Conservation (phyloP, 2,329 filamentous ascomycete species). For the Xylariaceae sp. region DNA sequence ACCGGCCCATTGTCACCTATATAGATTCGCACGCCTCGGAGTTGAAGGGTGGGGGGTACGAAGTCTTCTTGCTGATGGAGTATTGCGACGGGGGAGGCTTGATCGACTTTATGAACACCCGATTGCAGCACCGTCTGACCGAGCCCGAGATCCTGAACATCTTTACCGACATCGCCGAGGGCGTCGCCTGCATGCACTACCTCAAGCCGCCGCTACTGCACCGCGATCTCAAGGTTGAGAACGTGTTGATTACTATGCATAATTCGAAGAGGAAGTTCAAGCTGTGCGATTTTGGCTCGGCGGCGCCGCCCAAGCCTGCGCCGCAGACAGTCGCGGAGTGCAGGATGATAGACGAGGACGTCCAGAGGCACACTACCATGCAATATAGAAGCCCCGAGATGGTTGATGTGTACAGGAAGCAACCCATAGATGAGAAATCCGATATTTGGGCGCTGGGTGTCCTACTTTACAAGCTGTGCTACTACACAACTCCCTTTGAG, state of each 20-base stretch:
- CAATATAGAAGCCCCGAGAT: slow-evolving; percentile 98
- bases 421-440: slow-evolving; percentile 96
- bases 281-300: slow-evolving; percentile 95
- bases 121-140: slow-evolving; percentile 89
- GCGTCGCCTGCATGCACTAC: slow-evolving; percentile 98
- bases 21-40: slow-evolving; percentile 98
- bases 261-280: slow-evolving; percentile 75
- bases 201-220: slow-evolving; percentile 89
- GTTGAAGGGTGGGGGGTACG: slow-evolving; percentile 85
- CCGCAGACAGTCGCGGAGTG: slow-evolving; percentile 85
- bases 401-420: slow-evolving; percentile 95
- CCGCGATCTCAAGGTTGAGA: slow-evolving; percentile 95
- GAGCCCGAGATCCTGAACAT: slow-evolving; percentile 97
- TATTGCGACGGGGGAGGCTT: slow-evolving; percentile 90
- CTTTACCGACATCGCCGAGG: slow-evolving; percentile 92
- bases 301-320: slow-evolving; percentile 75
- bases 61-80: slow-evolving; percentile 98
- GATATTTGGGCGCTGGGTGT: slow-evolving; percentile 98
- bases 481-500: slow-evolving; percentile 98
- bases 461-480: slow-evolving; percentile 94
- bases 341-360: slow-evolving; percentile 88
- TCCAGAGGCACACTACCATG: slow-evolving; percentile 93
- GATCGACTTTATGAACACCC: slow-evolving; percentile 99
- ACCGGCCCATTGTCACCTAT: slow-evolving; percentile 93
- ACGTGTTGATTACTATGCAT: slow-evolving; percentile 77